A percentile compares a stretch with the other conserved stretches of the same genome.
Conservation (phyloP, 116 monocot genomes). For the Zostera marina region DNA sequence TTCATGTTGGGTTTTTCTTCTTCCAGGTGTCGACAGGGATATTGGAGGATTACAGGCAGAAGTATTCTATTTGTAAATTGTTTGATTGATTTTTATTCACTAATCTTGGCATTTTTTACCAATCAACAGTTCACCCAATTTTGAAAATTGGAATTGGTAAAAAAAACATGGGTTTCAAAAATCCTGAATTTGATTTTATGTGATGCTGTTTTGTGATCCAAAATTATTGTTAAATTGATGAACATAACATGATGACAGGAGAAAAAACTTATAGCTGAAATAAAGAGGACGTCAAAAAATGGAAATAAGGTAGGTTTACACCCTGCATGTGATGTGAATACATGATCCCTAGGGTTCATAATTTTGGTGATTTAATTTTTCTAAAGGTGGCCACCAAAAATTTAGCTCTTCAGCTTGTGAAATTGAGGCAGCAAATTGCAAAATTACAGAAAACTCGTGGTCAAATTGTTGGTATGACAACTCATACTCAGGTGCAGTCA, state of each 20-base stretch:
- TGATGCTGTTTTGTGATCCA: no score
- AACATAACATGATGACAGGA: conserved; percentile 27
- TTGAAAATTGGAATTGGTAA: no score
- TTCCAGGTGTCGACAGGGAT: conserved; percentile 63
- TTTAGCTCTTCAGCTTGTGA: conserved; percentile 72
- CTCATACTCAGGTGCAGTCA: conserved; percentile 59
- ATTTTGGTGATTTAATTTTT: conserved; percentile 4
- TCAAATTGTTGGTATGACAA: conserved; percentile 79
- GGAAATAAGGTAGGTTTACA: conserved; percentile 64
- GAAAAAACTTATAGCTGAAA: conserved; percentile 75
- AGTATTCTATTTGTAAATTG: conserved; percentile 9
- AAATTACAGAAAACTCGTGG: conserved; percentile 51
- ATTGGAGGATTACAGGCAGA: conserved; percentile 48
- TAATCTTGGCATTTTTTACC: background rate
- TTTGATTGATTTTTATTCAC: background rate
- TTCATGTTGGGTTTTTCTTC: conserved; percentile 3
- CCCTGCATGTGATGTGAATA: background rate
- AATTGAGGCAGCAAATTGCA: conserved; percentile 65
- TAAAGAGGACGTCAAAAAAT: conserved; percentile 79
- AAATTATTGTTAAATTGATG: no score
- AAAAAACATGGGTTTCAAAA: no score
- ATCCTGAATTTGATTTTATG: no score
- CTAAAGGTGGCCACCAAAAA: conserved; percentile 60
- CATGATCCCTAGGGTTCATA: background rate
- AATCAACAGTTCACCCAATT: background rate